phyloP scores from a whole-genome alignment of 208 protist genomes.

The Histomonas meleagridis region DNA sequence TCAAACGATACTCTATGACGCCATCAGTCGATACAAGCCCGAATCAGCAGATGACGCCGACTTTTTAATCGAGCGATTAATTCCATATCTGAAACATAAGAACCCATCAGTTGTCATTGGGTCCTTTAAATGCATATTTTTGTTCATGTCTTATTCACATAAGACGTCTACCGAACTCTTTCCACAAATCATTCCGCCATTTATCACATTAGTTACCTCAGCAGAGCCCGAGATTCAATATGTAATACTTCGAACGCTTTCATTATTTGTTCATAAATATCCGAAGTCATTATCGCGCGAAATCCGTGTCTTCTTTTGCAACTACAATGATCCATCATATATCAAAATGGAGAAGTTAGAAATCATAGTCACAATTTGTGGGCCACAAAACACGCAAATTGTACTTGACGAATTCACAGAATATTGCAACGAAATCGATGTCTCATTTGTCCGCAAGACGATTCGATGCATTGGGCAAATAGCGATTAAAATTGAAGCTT shows the following conservation, averaged over 20 bases:
- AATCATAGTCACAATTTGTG: slow-evolving; percentile 75
- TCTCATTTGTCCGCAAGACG: slow-evolving; percentile 84
- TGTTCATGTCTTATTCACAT: slow-evolving; percentile 52
- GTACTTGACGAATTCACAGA: slow-evolving; percentile 75
- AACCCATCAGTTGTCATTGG: slow-evolving; percentile 91
- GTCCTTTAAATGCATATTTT: slow-evolving; percentile 78
- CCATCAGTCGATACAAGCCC: slow-evolving; percentile 59
- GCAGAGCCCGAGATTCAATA: slow-evolving; percentile 88
- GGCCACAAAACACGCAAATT: slow-evolving; percentile 66
- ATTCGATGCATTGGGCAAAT: slow-evolving; percentile 81
- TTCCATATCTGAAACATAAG: slow-evolving; percentile 79
- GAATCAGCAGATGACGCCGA: slow-evolving; percentile 59
- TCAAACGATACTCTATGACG: slow-evolving; percentile 89
- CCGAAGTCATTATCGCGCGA: not conserved
- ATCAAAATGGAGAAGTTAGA: slow-evolving; percentile 93
- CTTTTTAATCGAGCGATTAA: slow-evolving; percentile 75
- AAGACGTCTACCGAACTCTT: slow-evolving; percentile 55
- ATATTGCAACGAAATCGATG: slow-evolving; percentile 81
- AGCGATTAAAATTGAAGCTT: slow-evolving; percentile 83
- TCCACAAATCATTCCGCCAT: slow-evolving; percentile 70
- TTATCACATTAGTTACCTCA: slow-evolving; percentile 66
- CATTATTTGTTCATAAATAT: slow-evolving; percentile 85
- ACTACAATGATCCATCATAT: slow-evolving; percentile 92
- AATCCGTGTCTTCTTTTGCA: slow-evolving; percentile 83
- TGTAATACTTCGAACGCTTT: slow-evolving; percentile 91